Conservation (phyloP, 192 early-diverging fungal species). For the Pilaira anomala region DNA sequence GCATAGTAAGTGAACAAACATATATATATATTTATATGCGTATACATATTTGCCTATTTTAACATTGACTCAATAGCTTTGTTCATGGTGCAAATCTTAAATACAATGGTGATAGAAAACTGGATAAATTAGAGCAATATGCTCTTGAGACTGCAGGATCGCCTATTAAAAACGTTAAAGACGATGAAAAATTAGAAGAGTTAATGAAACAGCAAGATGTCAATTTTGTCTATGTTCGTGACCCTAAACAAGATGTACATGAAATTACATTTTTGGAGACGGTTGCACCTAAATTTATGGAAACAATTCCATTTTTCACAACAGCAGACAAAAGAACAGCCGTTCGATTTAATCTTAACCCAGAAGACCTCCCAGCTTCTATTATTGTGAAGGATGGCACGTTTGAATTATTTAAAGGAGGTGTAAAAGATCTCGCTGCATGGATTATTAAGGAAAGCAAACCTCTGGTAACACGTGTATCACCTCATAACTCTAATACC, state of each 20-base stretch:
- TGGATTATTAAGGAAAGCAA: slow-evolving; percentile 66
- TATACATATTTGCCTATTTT: background rate
- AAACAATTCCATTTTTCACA: slow-evolving; percentile 33
- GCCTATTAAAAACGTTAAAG: background rate
- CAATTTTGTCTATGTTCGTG: slow-evolving; percentile 55
- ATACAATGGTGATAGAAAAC: background rate
- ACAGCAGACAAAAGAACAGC: slow-evolving; percentile 31
- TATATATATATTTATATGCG: background rate
- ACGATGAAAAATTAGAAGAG: slow-evolving; percentile 35
- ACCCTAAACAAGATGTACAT: slow-evolving; percentile 41
- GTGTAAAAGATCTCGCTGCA: slow-evolving; percentile 39
- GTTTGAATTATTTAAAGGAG: background rate
- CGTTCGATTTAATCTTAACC: slow-evolving; percentile 16
- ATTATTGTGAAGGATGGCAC: slow-evolving; percentile 62
- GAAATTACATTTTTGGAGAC: slow-evolving; percentile 20
- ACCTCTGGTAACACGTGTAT: slow-evolving; percentile 62
- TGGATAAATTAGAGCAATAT: slow-evolving; percentile 7
- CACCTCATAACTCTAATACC: slow-evolving; percentile 63
- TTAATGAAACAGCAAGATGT: slow-evolving; percentile 39
- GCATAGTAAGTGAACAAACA: slow-evolving; percentile 50
- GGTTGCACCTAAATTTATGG: slow-evolving; percentile 24
- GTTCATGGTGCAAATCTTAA: slow-evolving; percentile 20
- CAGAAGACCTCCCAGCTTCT: slow-evolving; percentile 41
- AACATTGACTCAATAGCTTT: slow-evolving; percentile 19
- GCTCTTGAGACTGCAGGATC: background rate